phyloP scores from a whole-genome alignment of 176 grass and related monocot genomes.

The Lolium rigidum region DNA sequence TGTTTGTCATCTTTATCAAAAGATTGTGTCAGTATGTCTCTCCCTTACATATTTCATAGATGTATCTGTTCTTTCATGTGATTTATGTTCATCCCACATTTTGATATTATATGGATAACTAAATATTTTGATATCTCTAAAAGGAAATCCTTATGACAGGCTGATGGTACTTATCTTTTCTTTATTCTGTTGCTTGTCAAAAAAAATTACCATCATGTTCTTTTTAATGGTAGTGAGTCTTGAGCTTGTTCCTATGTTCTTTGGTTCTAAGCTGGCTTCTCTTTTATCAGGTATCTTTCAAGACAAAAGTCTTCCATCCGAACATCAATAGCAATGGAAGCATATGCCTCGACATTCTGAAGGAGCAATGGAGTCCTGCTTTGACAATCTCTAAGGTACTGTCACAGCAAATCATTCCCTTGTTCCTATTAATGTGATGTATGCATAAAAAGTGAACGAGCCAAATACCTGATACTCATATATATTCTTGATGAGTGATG shows the following conservation, averaged over 20 bases:
- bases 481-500: not conserved
- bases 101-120: not conserved
- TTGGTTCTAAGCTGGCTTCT: not conserved
- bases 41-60: not conserved
- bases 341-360: conserved; percentile 67
- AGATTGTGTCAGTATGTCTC: not conserved
- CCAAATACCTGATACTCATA: not conserved
- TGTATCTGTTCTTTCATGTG: not conserved
- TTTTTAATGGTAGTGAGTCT: not conserved
- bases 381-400: conserved; percentile 67
- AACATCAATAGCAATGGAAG: conserved; percentile 73
- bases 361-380: conserved; percentile 71
- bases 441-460: conserved; percentile 13
- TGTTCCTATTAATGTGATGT: not conserved
- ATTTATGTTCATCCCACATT: conserved; percentile 6
- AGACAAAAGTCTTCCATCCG: conserved; percentile 67
- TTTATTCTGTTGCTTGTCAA: not conserved
- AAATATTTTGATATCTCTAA: not conserved
- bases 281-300: conserved; percentile 60
- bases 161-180: not conserved
- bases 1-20: conserved; percentile 11
- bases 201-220: not conserved
- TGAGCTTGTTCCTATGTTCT: not conserved
- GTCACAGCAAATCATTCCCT: not conserved
- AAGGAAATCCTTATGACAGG: not conserved